Percentiles rank a stretch among this genome's conserved stretches.
Evolutionary conservation across 2,329 filamentous ascomycete species (phyloP).

Genomic region (Niveomyces coronatus): DNA sequence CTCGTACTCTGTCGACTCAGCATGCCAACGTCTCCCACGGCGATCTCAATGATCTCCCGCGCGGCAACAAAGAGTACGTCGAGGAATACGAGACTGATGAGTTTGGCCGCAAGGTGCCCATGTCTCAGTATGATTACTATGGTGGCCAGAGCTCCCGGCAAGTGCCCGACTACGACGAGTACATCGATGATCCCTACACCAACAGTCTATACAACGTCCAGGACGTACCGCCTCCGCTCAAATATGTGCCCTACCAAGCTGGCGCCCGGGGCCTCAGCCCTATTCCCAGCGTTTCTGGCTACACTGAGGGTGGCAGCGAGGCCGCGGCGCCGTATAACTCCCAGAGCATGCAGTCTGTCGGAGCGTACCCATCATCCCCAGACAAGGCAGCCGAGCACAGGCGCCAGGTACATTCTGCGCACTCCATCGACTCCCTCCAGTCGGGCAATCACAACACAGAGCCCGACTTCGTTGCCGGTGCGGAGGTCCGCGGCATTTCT

Average conservation of each 20-base stretch:
- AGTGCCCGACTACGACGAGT: conserved; percentile 23
- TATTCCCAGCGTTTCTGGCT: conserved; percentile 86
- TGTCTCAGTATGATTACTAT: conserved; percentile 29
- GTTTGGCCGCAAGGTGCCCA: conserved; percentile 30
- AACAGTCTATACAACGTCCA: conserved; percentile 46
- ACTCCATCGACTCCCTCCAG: conserved; percentile 23
- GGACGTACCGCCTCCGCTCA: conserved; percentile 52
- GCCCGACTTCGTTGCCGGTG: conserved; percentile 51
- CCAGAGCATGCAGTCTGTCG: conserved; percentile 35
- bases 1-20: conserved; percentile 55
- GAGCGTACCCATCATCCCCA: conserved; percentile 53
- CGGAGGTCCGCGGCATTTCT: conserved; percentile 59
- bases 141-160: conserved; percentile 19
- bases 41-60: conserved; percentile 44
- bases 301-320: conserved; percentile 59
- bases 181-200: conserved; percentile 31
- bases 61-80: conserved; percentile 31
- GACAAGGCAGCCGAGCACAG: conserved; percentile 38
- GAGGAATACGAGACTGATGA: conserved; percentile 40
- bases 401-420: conserved; percentile 23
- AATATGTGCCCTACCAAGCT: conserved; percentile 58
- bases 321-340: conserved; percentile 47
- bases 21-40: conserved; percentile 55
- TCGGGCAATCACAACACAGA: conserved; percentile 19
- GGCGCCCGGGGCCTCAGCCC: conserved; percentile 70